These are phyloP conservation scores for Lepraria neglecta DNA, from an alignment of 495 filamentous ascomycete species.

Conservation along the genomic window DNA sequence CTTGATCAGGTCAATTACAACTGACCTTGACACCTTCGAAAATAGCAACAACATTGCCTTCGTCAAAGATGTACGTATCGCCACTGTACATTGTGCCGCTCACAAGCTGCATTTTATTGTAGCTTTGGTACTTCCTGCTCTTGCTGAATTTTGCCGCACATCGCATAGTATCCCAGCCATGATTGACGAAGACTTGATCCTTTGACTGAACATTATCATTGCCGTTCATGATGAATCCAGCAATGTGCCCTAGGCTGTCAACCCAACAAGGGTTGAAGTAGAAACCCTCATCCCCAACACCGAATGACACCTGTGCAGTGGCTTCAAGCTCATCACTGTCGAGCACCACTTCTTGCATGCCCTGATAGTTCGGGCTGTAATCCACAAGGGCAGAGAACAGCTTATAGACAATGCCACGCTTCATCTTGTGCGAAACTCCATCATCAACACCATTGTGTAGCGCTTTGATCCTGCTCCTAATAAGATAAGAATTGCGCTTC, in stretches of 20 bases:
- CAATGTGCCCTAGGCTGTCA: conserved; percentile 55
- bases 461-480: conserved; percentile 40
- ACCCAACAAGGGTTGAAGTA: conserved; percentile 40
- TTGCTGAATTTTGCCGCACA: conserved; percentile 46
- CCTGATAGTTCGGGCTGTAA: conserved; percentile 53
- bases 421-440: conserved; percentile 34
- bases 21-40: conserved; percentile 12
- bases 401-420: conserved; percentile 60
- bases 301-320: conserved; percentile 27
- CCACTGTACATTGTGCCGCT: conserved; percentile 21
- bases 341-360: conserved; percentile 42
- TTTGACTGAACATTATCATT: conserved; percentile 54
- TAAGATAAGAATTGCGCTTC: conserved; percentile 43
- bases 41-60: conserved; percentile 7
- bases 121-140: conserved; percentile 52
- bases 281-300: conserved; percentile 52
- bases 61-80: conserved; percentile 24
- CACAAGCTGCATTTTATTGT: conserved; percentile 48
- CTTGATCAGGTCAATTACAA: background rate
- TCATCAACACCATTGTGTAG: conserved; percentile 34
- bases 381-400: conserved; percentile 59
- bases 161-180: conserved; percentile 56
- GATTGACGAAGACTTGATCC: conserved; percentile 54
- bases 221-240: conserved; percentile 60
- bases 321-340: conserved; percentile 30